phyloP scores from a whole-genome alignment of 306 rosid species.

The Lotus japonicus region DNA sequence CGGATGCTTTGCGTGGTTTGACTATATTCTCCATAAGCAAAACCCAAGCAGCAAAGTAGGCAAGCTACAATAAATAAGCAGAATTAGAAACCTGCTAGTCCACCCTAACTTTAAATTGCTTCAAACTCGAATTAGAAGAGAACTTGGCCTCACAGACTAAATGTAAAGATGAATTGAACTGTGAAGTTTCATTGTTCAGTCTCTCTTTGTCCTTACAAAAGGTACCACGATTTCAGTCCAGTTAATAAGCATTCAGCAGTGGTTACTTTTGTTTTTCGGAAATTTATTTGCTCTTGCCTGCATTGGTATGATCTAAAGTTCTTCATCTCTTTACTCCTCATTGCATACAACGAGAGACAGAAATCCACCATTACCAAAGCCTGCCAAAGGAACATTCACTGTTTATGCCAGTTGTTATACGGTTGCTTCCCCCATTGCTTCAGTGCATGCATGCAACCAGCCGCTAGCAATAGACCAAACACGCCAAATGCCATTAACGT shows the following conservation, averaged over 20 bases:
- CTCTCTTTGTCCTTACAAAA: constrained; percentile 15
- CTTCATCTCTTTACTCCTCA: constrained; percentile 16
- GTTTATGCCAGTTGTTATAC: constrained; percentile 67
- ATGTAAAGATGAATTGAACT: constrained; percentile 17
- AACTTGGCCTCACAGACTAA: constrained; percentile 15
- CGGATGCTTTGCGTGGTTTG: constrained; percentile 5
- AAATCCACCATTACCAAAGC: constrained; percentile 17
- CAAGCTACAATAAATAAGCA: constrained; percentile 29
- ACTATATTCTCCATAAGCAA: constrained; percentile 24
- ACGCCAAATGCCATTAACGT: constrained; percentile 56
- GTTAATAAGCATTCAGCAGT: constrained; percentile 14
- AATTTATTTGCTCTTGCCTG: constrained; percentile 16
- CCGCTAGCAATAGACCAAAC: constrained; percentile 62
- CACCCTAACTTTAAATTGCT: not conserved
- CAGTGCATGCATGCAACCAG: constrained; percentile 71
- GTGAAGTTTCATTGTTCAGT: constrained; percentile 8
- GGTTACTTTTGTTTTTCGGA: constrained; percentile 14
- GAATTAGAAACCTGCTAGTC: constrained; percentile 11
- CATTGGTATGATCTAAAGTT: constrained; percentile 12
- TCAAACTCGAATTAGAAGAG: constrained; percentile 18
- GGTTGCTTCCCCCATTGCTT: constrained; percentile 89
- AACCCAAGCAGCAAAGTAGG: constrained; percentile 21
- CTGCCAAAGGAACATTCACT: constrained; percentile 32
- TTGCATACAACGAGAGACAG: constrained; percentile 5
- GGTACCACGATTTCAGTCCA: constrained; percentile 15